Percentiles rank a stretch among this genome's conserved stretches.
Evolutionary conservation across 1,139 yeast species (phyloP).

Genomic region (Williopsis jadinii): DNA sequence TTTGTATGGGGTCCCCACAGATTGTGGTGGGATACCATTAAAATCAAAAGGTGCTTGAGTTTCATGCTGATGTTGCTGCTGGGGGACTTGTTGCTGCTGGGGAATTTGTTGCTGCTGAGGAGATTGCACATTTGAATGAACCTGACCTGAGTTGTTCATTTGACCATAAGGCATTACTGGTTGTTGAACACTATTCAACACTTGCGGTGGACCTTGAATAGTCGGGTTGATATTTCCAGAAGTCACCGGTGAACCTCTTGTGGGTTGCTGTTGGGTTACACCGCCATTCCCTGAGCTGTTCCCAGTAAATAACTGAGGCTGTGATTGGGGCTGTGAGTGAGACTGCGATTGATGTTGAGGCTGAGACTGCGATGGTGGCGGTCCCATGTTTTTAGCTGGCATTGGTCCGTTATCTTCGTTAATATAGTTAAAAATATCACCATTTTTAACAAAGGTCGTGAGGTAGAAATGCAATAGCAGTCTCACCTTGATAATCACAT

Average conservation of each 20-base stretch:
- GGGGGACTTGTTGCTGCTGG: background rate
- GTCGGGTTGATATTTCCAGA: too few relatives aligned
- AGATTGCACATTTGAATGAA: background rate
- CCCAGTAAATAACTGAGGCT: too few relatives aligned
- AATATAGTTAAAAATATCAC: slow-evolving; percentile 17
- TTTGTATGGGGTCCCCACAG: slow-evolving; percentile 1
- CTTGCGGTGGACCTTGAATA: too few relatives aligned
- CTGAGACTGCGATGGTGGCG: slow-evolving; percentile 1
- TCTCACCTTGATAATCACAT: slow-evolving; percentile 17
- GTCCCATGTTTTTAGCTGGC: too few relatives aligned
- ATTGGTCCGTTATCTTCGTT: slow-evolving; percentile 5
- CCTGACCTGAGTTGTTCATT: too few relatives aligned
- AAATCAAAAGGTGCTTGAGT: background rate
- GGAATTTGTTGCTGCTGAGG: background rate
- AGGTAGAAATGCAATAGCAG: slow-evolving; percentile 20
- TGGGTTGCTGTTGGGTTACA: too few relatives aligned
- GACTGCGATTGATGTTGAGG: too few relatives aligned
- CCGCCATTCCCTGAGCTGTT: too few relatives aligned
- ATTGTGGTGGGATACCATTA: background rate
- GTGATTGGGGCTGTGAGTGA: too few relatives aligned
- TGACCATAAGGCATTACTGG: too few relatives aligned
- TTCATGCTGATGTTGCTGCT: background rate
- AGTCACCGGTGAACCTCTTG: too few relatives aligned
- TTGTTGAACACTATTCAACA: too few relatives aligned
- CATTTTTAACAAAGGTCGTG: slow-evolving; percentile 22